Base-by-base conservation (phyloP, 352 stramenopile species). In the Phytophthora capsici region DNA sequence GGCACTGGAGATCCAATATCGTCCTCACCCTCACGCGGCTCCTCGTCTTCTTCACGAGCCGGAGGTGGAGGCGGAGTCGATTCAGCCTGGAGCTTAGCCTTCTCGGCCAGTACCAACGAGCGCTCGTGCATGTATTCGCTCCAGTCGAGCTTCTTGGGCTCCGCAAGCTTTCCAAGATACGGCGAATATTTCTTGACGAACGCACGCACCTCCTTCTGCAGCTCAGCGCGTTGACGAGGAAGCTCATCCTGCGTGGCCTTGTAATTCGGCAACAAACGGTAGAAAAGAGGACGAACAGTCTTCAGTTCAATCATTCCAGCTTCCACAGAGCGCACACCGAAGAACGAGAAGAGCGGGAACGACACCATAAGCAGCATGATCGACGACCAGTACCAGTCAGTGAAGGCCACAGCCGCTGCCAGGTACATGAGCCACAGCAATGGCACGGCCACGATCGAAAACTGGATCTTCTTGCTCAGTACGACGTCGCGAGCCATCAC, bases 401-500 rank as follows among this genome's bases (percentile, higher is more conserved):
- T 94, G 22, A 97, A 73, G 23, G 88, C 54, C 40, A 96, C 77
- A 17, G 91, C 85, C 19, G 93, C 71, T 23, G 96, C 57, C 45
- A 90, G 76, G 69, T 98, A 98, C 34, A 91, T 73, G 55, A 96
- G 56, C 80, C 90, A 96, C 8, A 98, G 77, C 52, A 84, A 60
- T 10, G 92, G 92, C 48, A 98, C 89, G 0, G 94, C 86, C 30
- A 98, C 78, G 28, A 97, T 95, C 32, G 88, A 97, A 44, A 97
- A 94, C 52, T 94, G 78, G 56, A 98, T 97, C 75, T 98, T 98
- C 75, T 98, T 97, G 70, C 86, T 96, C 19, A 97, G 57, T 43
- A 98, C 53, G 4, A 98, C 93, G 52, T 98, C 94, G 16, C 86
- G 83, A 26, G 80, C 94, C 19, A 84, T 76, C 36, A 98, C 86